phyloP scores from a whole-genome alignment of 768 basidiomycete genomes.

The Hypholoma fasciculare region DNA sequence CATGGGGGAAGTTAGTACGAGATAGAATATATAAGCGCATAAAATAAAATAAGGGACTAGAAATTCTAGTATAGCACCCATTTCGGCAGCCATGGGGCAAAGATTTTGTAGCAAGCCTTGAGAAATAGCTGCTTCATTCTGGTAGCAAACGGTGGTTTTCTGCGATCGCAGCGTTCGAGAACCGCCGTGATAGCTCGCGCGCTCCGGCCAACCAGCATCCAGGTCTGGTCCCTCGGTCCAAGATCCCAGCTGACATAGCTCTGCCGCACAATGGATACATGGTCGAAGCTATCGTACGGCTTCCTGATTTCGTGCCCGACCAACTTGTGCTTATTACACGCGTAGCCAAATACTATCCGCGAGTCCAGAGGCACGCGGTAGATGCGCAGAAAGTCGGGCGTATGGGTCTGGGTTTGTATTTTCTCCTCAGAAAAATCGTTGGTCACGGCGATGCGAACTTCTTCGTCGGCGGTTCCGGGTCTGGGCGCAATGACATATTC shows the following conservation, averaged over 20 bases:
- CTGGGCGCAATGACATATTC: conserved; percentile 15
- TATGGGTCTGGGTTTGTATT: conserved; percentile 17
- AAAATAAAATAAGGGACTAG: too few relatives aligned
- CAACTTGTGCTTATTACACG: neutral
- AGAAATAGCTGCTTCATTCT: neutral
- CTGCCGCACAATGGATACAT: conserved; percentile 17
- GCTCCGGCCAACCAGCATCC: conserved; percentile 10
- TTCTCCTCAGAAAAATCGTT: conserved; percentile 10
- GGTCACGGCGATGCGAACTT: conserved; percentile 15
- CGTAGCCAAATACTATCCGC: conserved; percentile 2
- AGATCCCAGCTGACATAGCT: conserved; percentile 16
- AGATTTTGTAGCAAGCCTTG: too few relatives aligned
- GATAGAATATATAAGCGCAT: too few relatives aligned
- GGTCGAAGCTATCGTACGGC: conserved; percentile 15
- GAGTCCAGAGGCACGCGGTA: conserved; percentile 16
- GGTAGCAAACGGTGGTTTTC: neutral
- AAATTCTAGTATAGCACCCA: too few relatives aligned
- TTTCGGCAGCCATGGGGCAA: too few relatives aligned
- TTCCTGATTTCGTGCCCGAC: conserved; percentile 5
- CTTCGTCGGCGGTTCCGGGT: conserved; percentile 6
- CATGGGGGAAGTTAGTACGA: too few relatives aligned
- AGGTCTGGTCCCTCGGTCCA: conserved; percentile 13
- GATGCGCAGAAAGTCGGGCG: conserved; percentile 15
- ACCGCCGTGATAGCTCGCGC: neutral
- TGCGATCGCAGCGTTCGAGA: neutral